Conservation (phyloP, 495 filamentous ascomycete genomes). For the Hypoxylon crocopeplum region DNA sequence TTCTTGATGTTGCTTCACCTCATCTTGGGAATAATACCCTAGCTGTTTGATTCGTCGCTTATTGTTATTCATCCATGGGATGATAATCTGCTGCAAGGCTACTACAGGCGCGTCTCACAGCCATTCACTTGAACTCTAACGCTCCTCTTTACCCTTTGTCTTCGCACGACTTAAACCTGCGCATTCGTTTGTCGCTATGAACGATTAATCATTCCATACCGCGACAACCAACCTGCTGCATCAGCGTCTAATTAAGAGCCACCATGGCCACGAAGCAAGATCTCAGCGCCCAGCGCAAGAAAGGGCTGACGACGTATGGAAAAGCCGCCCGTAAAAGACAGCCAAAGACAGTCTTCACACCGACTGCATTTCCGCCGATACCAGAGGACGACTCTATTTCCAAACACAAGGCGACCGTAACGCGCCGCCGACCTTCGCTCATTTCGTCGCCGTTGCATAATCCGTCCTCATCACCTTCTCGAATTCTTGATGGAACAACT, state of each 20-base stretch:
- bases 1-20: no score
- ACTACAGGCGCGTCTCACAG: slow-evolving; percentile 24
- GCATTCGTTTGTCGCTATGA: slow-evolving; percentile 10
- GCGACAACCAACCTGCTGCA: slow-evolving; percentile 2
- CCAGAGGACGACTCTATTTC: slow-evolving; percentile 38
- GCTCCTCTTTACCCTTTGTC: not conserved
- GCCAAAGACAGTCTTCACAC: slow-evolving; percentile 35
- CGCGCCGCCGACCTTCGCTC: slow-evolving; percentile 23
- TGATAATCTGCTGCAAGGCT: slow-evolving; percentile 20
- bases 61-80: no score
- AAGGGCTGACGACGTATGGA: slow-evolving; percentile 49
- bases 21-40: no score
- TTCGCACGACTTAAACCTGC: not conserved
- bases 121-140: slow-evolving; percentile 5
- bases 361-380: slow-evolving; percentile 35
- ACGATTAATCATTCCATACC: slow-evolving; percentile 1
- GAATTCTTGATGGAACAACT: slow-evolving; percentile 8
- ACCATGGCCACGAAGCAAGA: slow-evolving; percentile 46
- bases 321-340: slow-evolving; percentile 42
- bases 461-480: slow-evolving; percentile 18
- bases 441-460: slow-evolving; percentile 26
- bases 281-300: slow-evolving; percentile 46
- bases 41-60: no score
- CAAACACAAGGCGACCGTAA: slow-evolving; percentile 28
- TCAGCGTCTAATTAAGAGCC: not conserved